Evolutionary conservation across 2,329 filamentous ascomycete genomes (phyloP).

Genomic region (Onygena corvina): DNA sequence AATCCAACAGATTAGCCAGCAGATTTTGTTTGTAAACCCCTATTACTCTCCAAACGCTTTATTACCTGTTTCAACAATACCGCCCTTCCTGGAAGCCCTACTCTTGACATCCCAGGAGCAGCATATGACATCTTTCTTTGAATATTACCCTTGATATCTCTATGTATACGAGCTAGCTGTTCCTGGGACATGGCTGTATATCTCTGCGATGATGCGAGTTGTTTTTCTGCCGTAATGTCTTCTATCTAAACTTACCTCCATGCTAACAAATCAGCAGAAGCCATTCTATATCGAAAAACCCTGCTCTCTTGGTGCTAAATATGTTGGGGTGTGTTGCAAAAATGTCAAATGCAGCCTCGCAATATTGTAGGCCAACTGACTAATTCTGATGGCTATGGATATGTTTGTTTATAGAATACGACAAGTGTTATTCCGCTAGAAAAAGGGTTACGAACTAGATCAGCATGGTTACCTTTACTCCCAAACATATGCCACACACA

Average conservation of each 20-base stretch:
- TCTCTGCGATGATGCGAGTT: conserved; percentile 6
- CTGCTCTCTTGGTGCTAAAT: neutral
- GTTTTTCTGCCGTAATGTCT: too few relatives aligned
- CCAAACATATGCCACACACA: too few relatives aligned
- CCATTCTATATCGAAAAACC: neutral
- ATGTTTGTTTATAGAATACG: neutral
- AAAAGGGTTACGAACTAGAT: neutral
- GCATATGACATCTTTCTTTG: too few relatives aligned
- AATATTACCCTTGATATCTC: too few relatives aligned
- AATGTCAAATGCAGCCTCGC: neutral
- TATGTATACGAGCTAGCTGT: neutral
- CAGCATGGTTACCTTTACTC: neutral
- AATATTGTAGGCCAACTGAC: neutral
- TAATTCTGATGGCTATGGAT: neutral
- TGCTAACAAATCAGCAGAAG: neutral
- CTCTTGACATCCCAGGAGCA: too few relatives aligned
- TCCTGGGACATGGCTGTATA: conserved; percentile 1
- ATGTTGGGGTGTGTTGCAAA: neutral
- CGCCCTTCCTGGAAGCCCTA: neutral
- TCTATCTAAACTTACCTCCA: too few relatives aligned
- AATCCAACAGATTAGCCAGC: neutral
- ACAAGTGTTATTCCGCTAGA: neutral
- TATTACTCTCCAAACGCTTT: neutral
- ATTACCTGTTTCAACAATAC: neutral
- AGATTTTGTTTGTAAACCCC: conserved; percentile 3